These are phyloP conservation scores for Zygosaccharomyces lentus DNA, from an alignment of 805 yeast species.

Conservation along the genomic window DNA sequence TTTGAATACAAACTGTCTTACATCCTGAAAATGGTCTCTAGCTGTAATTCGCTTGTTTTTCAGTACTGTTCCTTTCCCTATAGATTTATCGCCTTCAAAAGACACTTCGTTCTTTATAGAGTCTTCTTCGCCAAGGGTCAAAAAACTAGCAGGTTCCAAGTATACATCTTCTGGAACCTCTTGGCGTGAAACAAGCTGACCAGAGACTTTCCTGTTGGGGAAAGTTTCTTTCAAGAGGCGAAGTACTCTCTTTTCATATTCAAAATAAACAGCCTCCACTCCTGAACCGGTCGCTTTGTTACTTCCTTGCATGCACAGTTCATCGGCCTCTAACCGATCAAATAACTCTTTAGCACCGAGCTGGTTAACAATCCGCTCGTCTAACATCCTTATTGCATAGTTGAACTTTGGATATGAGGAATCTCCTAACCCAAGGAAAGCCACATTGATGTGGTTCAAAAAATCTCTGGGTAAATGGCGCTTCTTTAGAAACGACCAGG, in stretches of 20 bases:
- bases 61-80: slow-evolving; percentile 43
- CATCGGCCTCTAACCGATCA: slow-evolving; percentile 85
- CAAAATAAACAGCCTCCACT: slow-evolving; percentile 67
- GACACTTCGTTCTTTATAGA: slow-evolving; percentile 2
- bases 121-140: slow-evolving; percentile 6
- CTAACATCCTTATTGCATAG: slow-evolving; percentile 81
- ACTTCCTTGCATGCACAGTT: slow-evolving; percentile 65
- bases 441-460: slow-evolving; percentile 55
- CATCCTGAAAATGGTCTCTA: slow-evolving; percentile 83
- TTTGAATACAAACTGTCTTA: slow-evolving; percentile 54
- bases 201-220: slow-evolving; percentile 36
- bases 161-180: slow-evolving; percentile 24
- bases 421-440: slow-evolving; percentile 90
- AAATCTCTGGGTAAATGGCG: slow-evolving; percentile 59
- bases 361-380: slow-evolving; percentile 64
- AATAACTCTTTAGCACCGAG: slow-evolving; percentile 74
- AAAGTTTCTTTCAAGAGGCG: slow-evolving; percentile 32
- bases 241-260: slow-evolving; percentile 59
- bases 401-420: slow-evolving; percentile 86
- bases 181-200: slow-evolving; percentile 18
- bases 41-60: slow-evolving; percentile 61
- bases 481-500: slow-evolving; percentile 71
- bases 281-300: slow-evolving; percentile 38
- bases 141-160: slow-evolving; percentile 29
- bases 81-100: slow-evolving; percentile 18